These are phyloP conservation scores for Carex kokanica DNA, from an alignment of 176 grass and related monocot species.

Conservation along the genomic window DNA sequence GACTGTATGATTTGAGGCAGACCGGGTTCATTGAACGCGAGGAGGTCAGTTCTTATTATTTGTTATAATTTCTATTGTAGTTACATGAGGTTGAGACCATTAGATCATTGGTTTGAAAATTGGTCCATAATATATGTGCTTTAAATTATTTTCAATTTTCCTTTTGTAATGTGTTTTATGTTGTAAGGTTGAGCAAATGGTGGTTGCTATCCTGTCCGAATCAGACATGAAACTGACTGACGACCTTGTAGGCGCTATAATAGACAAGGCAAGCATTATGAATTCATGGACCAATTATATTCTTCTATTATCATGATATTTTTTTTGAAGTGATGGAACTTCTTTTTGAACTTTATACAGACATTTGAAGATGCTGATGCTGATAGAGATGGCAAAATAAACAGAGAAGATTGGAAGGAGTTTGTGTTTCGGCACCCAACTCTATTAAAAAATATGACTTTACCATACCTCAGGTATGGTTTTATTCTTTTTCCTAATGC, in stretches of 20 bases:
- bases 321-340: not conserved
- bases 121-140: not conserved
- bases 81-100: not conserved
- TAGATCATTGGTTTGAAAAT: not conserved
- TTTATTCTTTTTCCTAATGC: slow-evolving; percentile 9
- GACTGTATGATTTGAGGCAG: slow-evolving; percentile 78
- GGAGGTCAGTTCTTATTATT: slow-evolving; percentile 41
- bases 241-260: slow-evolving; percentile 60
- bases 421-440: slow-evolving; percentile 55
- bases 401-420: slow-evolving; percentile 73
- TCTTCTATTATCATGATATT: not conserved
- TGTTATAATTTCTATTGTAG: not conserved
- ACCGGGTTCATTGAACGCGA: slow-evolving; percentile 79
- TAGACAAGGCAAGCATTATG: slow-evolving; percentile 52
- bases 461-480: slow-evolving; percentile 62
- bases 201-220: slow-evolving; percentile 76
- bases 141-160: not conserved
- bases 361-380: slow-evolving; percentile 83
- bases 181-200: slow-evolving; percentile 81
- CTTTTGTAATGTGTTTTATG: not conserved
- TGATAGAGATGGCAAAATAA: slow-evolving; percentile 72
- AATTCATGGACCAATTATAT: not conserved
- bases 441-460: slow-evolving; percentile 86
- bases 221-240: slow-evolving; percentile 56
- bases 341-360: slow-evolving; percentile 31